A percentile compares a stretch with the other conserved stretches of the same genome.
phyloP scores from a whole-genome alignment of 2,329 filamentous ascomycete species.

The Aaosphaeria arxii region DNA sequence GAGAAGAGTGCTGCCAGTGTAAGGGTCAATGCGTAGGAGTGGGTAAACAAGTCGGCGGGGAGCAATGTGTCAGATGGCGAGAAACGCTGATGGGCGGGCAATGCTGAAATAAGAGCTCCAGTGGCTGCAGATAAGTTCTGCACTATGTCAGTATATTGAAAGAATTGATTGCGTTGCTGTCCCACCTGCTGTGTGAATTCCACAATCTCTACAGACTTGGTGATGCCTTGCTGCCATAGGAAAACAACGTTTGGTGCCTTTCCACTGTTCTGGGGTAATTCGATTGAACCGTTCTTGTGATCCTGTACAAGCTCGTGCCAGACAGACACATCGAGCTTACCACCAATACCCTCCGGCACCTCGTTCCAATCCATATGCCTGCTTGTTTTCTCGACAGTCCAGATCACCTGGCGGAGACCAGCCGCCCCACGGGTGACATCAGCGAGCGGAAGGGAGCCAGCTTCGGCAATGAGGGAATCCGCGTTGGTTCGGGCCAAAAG shows the following conservation, averaged over 20 bases:
- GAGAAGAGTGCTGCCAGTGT: slow-evolving; percentile 80
- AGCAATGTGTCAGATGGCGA: slow-evolving; percentile 76
- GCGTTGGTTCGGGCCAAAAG: slow-evolving; percentile 72
- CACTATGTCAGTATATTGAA: slow-evolving; percentile 12
- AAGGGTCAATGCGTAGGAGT: slow-evolving; percentile 74
- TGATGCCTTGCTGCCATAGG: slow-evolving; percentile 60
- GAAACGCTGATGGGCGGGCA: slow-evolving; percentile 74
- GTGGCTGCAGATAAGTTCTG: slow-evolving; percentile 82
- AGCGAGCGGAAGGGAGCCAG: slow-evolving; percentile 82
- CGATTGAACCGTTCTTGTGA: slow-evolving; percentile 48
- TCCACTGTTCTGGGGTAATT: slow-evolving; percentile 63
- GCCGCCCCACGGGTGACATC: slow-evolving; percentile 66
- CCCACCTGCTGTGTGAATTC: slow-evolving; percentile 69
- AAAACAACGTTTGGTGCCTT: slow-evolving; percentile 54
- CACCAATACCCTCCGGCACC: slow-evolving; percentile 72
- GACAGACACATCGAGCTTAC: slow-evolving; percentile 76
- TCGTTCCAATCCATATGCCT: slow-evolving; percentile 95
- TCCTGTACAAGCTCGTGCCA: slow-evolving; percentile 89
- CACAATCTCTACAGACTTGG: slow-evolving; percentile 62
- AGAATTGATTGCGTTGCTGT: not conserved
- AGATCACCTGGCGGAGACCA: slow-evolving; percentile 72
- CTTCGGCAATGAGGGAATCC: slow-evolving; percentile 79
- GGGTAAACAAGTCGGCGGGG: slow-evolving; percentile 75
- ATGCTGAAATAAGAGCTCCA: slow-evolving; percentile 70
- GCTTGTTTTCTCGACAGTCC: slow-evolving; percentile 89